Conservation (phyloP, 805 yeast species). For the Danielia oregonensis region DNA sequence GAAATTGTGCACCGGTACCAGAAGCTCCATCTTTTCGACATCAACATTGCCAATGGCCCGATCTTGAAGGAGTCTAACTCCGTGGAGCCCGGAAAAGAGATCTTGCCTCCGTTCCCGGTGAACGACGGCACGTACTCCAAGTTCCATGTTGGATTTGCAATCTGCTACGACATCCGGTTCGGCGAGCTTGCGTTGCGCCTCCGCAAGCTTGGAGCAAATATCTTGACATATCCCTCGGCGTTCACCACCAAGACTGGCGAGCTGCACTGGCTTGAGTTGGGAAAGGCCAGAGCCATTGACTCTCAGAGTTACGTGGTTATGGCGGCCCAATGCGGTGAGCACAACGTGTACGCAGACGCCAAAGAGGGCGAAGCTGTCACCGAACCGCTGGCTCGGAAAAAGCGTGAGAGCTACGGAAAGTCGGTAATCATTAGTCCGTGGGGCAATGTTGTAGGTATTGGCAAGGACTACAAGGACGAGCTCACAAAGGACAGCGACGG, state of each 20-base stretch:
- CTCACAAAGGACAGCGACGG: slow-evolving; percentile 25
- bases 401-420: slow-evolving; percentile 81
- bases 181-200: slow-evolving; percentile 69
- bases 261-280: slow-evolving; percentile 84
- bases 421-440: slow-evolving; percentile 87
- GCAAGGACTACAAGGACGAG: slow-evolving; percentile 26
- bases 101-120: slow-evolving; percentile 28
- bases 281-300: slow-evolving; percentile 82
- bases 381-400: slow-evolving; percentile 18
- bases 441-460: slow-evolving; percentile 70
- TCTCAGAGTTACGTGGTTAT: slow-evolving; percentile 81
- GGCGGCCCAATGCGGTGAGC: slow-evolving; percentile 87
- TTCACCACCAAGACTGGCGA: slow-evolving; percentile 90
- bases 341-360: slow-evolving; percentile 46
- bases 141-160: slow-evolving; percentile 58
- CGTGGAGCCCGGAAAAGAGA: slow-evolving; percentile 70
- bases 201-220: slow-evolving; percentile 67
- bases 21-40: slow-evolving; percentile 87
- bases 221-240: slow-evolving; percentile 84
- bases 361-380: slow-evolving; percentile 21
- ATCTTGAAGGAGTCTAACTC: slow-evolving; percentile 71
- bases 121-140: neutral
- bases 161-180: slow-evolving; percentile 85
- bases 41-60: slow-evolving; percentile 78
- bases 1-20: slow-evolving; percentile 67